Evolutionary conservation across 2,329 filamentous ascomycete genomes (phyloP).

Genomic region (Davidsoniella neocaledoniae): DNA sequence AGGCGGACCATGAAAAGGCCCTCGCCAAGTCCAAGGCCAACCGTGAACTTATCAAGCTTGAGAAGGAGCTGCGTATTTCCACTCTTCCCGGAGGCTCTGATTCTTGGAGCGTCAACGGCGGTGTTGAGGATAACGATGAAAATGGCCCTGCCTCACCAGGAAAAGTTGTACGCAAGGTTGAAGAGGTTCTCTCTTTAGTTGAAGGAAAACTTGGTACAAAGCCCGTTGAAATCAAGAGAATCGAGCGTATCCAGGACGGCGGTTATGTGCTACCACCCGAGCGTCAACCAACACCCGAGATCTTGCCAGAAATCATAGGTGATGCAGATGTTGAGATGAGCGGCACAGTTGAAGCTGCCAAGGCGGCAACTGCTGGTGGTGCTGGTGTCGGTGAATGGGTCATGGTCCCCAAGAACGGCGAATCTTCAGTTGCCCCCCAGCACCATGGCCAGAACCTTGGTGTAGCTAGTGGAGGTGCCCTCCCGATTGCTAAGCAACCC

Average conservation of each 20-base stretch:
- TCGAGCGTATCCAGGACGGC: constrained; percentile 61
- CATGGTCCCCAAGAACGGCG: constrained; percentile 49
- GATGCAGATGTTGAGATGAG: constrained; percentile 50
- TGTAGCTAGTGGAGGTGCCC: constrained; percentile 3
- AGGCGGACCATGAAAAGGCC: constrained; percentile 57
- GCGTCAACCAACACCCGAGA: constrained; percentile 28
- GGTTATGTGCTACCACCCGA: constrained; percentile 47
- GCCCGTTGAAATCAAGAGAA: constrained; percentile 44
- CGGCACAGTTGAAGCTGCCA: constrained; percentile 33
- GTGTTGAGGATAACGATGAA: constrained; percentile 30
- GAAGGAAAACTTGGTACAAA: constrained; percentile 54
- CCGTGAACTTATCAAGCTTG: constrained; percentile 53
- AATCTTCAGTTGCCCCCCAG: constrained; percentile 19
- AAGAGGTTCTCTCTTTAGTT: constrained; percentile 59
- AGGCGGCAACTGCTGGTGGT: constrained; percentile 15
- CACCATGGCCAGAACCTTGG: constrained; percentile 17
- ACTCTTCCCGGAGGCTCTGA: constrained; percentile 43
- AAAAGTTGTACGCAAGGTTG: constrained; percentile 39
- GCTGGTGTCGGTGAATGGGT: constrained; percentile 49
- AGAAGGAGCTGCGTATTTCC: constrained; percentile 55
- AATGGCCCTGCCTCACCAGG: constrained; percentile 18
- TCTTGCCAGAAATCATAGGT: constrained; percentile 37
- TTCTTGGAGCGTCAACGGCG: constrained; percentile 45
- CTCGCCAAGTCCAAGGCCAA: constrained; percentile 59
- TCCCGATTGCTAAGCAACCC: background rate